Conservation (phyloP, 176 grass and related monocot species). For the Zoysia japonica region DNA sequence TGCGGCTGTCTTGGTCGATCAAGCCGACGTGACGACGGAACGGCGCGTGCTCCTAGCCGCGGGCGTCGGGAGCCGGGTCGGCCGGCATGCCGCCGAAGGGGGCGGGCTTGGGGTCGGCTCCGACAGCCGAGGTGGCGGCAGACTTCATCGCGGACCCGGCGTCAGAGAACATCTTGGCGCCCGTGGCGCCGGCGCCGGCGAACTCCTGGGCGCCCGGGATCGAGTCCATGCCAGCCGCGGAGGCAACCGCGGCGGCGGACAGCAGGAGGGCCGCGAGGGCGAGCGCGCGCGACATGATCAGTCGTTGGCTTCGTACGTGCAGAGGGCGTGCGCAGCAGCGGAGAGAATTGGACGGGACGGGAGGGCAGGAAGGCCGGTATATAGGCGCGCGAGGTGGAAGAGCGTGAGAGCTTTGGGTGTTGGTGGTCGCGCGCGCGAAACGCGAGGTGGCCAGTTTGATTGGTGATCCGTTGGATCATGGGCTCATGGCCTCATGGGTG, state of each 20-base stretch:
- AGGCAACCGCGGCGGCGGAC: background rate
- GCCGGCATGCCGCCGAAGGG: background rate
- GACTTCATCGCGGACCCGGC: background rate
- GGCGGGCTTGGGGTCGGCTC: conserved; percentile 5
- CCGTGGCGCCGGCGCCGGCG: background rate
- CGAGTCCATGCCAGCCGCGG: background rate
- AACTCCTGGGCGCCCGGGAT: background rate
- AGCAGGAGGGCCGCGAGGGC: conserved; percentile 26
- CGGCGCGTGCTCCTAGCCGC: background rate
- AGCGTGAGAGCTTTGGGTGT: background rate
- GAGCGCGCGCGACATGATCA: conserved; percentile 45
- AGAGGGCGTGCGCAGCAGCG: background rate
- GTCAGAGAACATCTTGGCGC: background rate
- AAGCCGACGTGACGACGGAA: background rate
- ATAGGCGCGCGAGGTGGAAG: background rate
- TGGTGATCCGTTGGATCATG: conserved; percentile 2
- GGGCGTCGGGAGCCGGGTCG: conserved; percentile 32
- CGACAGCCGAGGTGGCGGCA: background rate
- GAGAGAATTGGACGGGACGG: background rate
- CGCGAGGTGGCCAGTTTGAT: background rate
- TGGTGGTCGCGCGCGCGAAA: background rate
- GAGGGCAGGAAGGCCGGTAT: background rate
- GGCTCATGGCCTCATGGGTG: background rate
- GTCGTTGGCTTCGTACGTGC: background rate
- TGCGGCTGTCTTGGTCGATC: background rate